Conservation (phyloP, 2,329 filamentous ascomycete species). For the Waltergamsia citrina region DNA sequence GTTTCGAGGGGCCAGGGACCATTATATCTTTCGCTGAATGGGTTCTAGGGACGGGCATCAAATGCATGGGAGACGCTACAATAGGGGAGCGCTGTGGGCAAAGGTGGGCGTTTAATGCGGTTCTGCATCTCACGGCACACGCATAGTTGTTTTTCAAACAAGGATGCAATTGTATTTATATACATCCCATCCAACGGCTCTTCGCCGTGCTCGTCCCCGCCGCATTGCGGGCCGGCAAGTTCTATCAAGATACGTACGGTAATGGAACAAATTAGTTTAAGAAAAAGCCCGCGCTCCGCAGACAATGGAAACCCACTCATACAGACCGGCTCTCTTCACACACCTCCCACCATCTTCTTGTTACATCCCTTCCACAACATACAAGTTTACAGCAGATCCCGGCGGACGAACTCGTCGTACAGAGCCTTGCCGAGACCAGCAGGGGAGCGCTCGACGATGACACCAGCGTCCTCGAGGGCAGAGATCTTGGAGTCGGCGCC, state of each 20-base stretch:
- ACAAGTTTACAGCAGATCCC: slow-evolving; percentile 72
- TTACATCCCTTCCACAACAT: not conserved
- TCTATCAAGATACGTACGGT: slow-evolving; percentile 22
- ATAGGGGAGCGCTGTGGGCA: too few relatives aligned
- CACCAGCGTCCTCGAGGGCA: slow-evolving; percentile 85
- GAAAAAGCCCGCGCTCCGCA: not conserved
- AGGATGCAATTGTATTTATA: too few relatives aligned
- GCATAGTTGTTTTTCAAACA: too few relatives aligned
- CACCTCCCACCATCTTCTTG: not conserved
- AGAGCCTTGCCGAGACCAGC: slow-evolving; percentile 87
- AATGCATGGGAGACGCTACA: too few relatives aligned
- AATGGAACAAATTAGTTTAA: slow-evolving; percentile 5
- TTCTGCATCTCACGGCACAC: too few relatives aligned
- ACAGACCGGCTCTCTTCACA: not conserved
- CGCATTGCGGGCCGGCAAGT: slow-evolving; percentile 5
- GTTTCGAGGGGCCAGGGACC: too few relatives aligned
- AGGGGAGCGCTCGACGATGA: slow-evolving; percentile 92
- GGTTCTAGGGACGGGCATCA: too few relatives aligned
- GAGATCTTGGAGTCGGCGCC: slow-evolving; percentile 97
- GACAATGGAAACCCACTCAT: not conserved
- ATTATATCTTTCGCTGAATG: too few relatives aligned
- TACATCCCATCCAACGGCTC: too few relatives aligned
- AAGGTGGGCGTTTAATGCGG: too few relatives aligned
- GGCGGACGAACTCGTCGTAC: slow-evolving; percentile 90
- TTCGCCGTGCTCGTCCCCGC: too few relatives aligned